Evolutionary conservation across 371 early-diverging fungal species (phyloP), one percentile per base, ranked within the genome.

Genomic region (Modicella reniformis): DNA sequence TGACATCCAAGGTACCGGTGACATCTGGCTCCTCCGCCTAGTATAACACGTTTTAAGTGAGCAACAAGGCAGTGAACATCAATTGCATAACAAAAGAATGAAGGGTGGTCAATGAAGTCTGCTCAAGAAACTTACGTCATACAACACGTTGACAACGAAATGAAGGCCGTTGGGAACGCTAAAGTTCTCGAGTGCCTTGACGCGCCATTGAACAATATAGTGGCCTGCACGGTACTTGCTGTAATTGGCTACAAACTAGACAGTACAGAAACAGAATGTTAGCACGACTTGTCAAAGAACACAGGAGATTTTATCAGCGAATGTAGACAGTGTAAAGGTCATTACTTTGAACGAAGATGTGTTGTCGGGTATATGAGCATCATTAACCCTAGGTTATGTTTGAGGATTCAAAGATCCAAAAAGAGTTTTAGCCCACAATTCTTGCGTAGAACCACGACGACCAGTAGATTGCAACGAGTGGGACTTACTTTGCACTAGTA

Each of bases 1-100:
- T 72, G 28, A 79, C 67, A 52, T 79, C 79, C 48, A 73, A n/a
- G 37, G 65, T 59, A 12, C 79, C 79, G 56, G 63, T 79, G 25
- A 72, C 55, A 56, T 79, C 79, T 6, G 79, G 70, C 28, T 79
- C 79, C n/a, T 32, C 30, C 73, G n/a, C n/a, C n/a, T n/a, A n/a
- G n/a, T 79, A 59, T 17, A 44, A 17, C 44, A 17, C 44, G 44
- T 44, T 10, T n/a, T 44, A 17, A 25, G 23, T 55, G 15, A n/a
- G 21, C 13, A 23, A 21, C 19, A 2, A 48, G 19, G 2, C 26
- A 52, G 2, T 32, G 10, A 40, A 53, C 7, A 15, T 7, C 15
- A 40, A 40, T 15, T 7, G 7, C 15, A 40, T 40, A 13, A 50
- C 23, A 28, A 32, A 53, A 13, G 19, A 53, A 53, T 4, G 17